Base-by-base conservation (phyloP, 352 stramenopile species). In the Globisporangium takayamanum region DNA sequence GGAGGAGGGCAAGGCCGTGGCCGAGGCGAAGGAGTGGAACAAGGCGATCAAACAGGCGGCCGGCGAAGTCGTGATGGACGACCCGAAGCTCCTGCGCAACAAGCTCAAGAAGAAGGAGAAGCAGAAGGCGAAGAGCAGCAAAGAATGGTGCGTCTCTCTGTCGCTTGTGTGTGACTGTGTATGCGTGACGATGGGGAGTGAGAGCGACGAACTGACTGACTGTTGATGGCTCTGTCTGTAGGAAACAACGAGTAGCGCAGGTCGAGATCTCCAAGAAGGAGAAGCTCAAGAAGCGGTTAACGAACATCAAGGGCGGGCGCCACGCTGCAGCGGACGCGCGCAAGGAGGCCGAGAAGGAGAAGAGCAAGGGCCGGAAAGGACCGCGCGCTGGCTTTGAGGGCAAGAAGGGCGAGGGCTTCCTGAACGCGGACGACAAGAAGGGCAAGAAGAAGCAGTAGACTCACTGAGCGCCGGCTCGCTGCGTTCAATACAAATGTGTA, bases 81-180 rank as follows among this genome's bases (percentile, higher is more conserved):
- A 92, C 55, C 82, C 82, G 18, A 89, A 89, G 67, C 56, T 92
- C 62, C 67, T 92, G 54, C 75, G 79, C 41, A 80, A 80, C 42
- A 89, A 92, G 66, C 70, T 92, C 4, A 92, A 92, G 67, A 89
- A 89, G 70, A 92, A 92, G 70, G 79, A 89, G 59, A 92, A 92
- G 64, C 47, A 70, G 20, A 89, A 89, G 67, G 63, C 78, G 12
- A 92, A 89, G 75, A 92, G 82, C 50, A 54, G 69, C 47, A 92
- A 92, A 67, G 76, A 89, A 59, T 92, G 82, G 72, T 72, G 63
- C 39, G 68, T 33, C 28, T 33, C 28, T 33, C 28, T 3, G 28
- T 33, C 28, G 2, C 62, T 3, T 44, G 10, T 15, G 18, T 46
- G 50, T 33, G 22, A 5, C 59, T 14, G 26, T 8, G 22, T 50